A percentile compares a stretch with the other conserved stretches of the same genome.
Conservation (phyloP, 1,284 basidiomycete genomes). For the Ceratobasidium sp. region DNA sequence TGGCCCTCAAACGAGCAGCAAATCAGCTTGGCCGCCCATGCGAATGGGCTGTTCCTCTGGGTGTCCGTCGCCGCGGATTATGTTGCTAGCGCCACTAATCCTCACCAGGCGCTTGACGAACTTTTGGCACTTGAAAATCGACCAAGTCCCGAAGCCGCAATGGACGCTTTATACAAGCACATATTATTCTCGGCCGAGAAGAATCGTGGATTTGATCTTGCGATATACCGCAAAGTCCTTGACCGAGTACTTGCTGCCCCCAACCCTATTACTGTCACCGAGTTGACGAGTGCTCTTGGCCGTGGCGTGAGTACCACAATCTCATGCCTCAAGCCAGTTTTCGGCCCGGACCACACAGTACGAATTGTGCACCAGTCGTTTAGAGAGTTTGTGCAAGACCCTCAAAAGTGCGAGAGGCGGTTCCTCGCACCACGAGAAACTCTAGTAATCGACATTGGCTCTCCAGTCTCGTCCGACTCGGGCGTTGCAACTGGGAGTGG, state of each 20-base stretch:
- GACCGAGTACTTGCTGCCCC: background rate
- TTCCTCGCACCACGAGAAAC: background rate
- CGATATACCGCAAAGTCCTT: slow-evolving; percentile 7
- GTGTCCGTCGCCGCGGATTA: slow-evolving; percentile 15
- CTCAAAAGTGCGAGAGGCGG: slow-evolving; percentile 12
- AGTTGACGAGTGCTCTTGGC: background rate
- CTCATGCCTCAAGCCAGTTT: background rate
- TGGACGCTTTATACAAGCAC: slow-evolving; percentile 9
- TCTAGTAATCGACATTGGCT: background rate
- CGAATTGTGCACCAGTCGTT: slow-evolving; percentile 21
- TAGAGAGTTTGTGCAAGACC: background rate
- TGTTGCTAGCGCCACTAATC: background rate
- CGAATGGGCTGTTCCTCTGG: slow-evolving; percentile 22
- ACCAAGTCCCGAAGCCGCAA: slow-evolving; percentile 16
- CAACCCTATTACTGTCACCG: background rate
- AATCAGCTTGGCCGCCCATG: slow-evolving; percentile 2
- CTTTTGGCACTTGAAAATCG: background rate
- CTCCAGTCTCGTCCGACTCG: background rate
- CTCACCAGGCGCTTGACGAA: background rate
- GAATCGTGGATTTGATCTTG: background rate
- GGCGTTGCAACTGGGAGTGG: background rate
- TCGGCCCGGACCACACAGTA: background rate
- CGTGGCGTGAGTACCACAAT: background rate
- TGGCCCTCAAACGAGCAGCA: slow-evolving; percentile 20
- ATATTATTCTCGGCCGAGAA: background rate